Conservation (phyloP, 148 eudicot species). For the Nepenthes gracilis region DNA sequence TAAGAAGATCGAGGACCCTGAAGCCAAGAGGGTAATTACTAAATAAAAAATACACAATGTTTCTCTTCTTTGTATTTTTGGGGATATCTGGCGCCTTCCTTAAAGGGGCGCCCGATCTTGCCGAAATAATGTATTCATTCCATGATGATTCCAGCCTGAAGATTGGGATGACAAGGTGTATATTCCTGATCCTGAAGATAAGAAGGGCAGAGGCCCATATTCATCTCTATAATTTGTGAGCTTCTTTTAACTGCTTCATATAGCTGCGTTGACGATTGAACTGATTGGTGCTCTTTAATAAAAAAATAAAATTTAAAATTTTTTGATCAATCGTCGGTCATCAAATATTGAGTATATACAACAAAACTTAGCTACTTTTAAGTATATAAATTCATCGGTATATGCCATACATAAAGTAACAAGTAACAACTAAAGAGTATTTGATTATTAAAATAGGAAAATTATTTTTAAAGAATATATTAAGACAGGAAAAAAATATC, state of each 20-base stretch:
- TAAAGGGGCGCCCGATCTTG: no score
- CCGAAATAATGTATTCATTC: conserved; percentile 1
- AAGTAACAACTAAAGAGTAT: no score
- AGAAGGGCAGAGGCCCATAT: conserved; percentile 91
- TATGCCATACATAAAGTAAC: no score
- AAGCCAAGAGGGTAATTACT: conserved; percentile 63
- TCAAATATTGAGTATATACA: no score
- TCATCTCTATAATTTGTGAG: background rate
- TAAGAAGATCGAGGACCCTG: no score
- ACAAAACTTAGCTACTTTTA: no score
- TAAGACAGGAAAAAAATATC: no score
- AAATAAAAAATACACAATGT: background rate
- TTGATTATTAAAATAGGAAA: no score
- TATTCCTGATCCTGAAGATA: conserved; percentile 95
- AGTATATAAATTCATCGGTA: no score
- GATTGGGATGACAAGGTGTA: conserved; percentile 97
- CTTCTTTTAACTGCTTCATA: background rate
- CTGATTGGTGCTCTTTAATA: background rate
- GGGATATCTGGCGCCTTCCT: background rate
- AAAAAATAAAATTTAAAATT: no score
- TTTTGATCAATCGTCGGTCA: no score
- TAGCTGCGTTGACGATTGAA: background rate
- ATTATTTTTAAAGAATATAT: no score
- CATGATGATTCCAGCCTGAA: conserved; percentile 57
- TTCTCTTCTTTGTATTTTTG: background rate